phyloP scores from a whole-genome alignment of 1,284 basidiomycete species.

The Trichosporon faecale region DNA sequence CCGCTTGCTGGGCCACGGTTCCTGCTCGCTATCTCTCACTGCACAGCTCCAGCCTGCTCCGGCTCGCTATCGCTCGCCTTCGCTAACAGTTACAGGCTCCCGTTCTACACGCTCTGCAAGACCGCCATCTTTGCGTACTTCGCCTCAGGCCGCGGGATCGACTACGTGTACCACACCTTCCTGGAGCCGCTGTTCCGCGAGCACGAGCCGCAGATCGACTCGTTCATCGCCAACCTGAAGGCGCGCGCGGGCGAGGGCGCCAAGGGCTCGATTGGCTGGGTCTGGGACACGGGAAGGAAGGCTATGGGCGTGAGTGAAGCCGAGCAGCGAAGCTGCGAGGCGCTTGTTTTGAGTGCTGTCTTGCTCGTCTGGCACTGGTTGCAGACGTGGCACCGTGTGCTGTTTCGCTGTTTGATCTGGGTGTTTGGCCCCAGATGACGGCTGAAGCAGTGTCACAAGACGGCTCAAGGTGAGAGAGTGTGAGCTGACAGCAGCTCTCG shows the following conservation, averaged over 20 bases:
- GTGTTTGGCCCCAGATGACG: neutral
- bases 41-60: too few relatives aligned
- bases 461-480: neutral
- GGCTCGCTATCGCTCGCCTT: neutral
- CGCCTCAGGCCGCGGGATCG: conserved; percentile 71
- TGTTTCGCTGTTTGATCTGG: neutral
- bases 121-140: conserved; percentile 69
- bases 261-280: conserved; percentile 34
- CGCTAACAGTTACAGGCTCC: conserved; percentile 60
- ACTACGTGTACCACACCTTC: conserved; percentile 65
- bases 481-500: conserved; percentile 17
- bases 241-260: conserved; percentile 36
- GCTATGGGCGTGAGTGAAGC: conserved; percentile 46
- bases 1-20: neutral
- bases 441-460: too few relatives aligned
- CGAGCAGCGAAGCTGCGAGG: neutral
- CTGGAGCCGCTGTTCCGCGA: conserved; percentile 64
- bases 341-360: neutral
- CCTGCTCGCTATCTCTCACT: too few relatives aligned
- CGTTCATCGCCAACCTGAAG: conserved; percentile 55
- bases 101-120: conserved; percentile 74
- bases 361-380: too few relatives aligned
- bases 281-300: conserved; percentile 41
- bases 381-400: too few relatives aligned
- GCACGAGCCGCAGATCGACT: conserved; percentile 67